Conservation (phyloP, 306 rosid species). For the Pterocarpus macrocarpus region DNA sequence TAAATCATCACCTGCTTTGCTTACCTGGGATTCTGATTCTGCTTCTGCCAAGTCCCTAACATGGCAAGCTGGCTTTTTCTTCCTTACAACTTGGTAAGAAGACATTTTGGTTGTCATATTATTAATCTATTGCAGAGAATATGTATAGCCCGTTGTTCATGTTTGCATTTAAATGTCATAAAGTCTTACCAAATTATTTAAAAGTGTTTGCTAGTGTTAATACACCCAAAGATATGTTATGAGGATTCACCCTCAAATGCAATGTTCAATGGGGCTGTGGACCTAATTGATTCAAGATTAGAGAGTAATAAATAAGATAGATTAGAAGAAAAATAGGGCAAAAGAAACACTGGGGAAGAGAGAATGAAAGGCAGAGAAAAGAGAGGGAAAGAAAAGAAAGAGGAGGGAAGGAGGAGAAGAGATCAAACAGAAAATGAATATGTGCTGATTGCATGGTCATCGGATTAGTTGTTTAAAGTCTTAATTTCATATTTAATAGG, state of each 20-base stretch:
- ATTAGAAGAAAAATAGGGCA: background rate
- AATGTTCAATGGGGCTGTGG: conserved; percentile 9
- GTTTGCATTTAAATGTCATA: background rate
- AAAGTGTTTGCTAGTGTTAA: background rate
- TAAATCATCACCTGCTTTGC: conserved; percentile 70
- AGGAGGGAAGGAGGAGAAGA: background rate
- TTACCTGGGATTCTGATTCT: conserved; percentile 68
- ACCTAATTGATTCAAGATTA: conserved; percentile 9
- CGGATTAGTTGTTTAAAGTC: conserved; percentile 31
- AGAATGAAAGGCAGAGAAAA: no score
- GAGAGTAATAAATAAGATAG: background rate
- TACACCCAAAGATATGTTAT: conserved; percentile 1
- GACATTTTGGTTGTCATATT: background rate
- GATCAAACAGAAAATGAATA: conserved; percentile 1
- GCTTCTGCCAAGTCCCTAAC: conserved; percentile 65
- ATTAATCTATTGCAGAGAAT: background rate
- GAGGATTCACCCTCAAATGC: background rate
- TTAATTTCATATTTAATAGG: background rate
- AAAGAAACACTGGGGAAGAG: no score
- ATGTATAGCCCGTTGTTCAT: background rate
- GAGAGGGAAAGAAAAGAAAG: background rate
- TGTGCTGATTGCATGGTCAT: conserved; percentile 29
- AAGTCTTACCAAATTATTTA: background rate
- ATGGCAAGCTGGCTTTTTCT: conserved; percentile 84
- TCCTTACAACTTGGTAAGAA: conserved; percentile 79